Evolutionary conservation across 2,329 filamentous ascomycete species (phyloP), one percentile per base, ranked within the genome.

Genomic region (Xylaria hypoxylon): DNA sequence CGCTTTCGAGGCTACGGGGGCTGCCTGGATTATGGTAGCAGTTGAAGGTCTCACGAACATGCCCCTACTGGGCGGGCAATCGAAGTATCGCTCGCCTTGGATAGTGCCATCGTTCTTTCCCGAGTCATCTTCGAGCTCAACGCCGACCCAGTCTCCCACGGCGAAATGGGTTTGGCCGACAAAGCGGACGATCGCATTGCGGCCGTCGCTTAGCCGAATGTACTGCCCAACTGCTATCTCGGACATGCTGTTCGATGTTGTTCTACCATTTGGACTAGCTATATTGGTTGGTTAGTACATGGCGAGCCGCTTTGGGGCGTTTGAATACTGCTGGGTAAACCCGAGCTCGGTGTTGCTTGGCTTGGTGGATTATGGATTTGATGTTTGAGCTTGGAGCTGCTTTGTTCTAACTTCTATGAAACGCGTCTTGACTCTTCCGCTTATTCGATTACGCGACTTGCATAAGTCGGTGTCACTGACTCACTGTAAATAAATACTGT

Each of bases 61-160:
- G 76, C 89, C 89, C 70, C 84, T 84, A 45, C 84, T 93, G 88
- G 86, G 90, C 79, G 77, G 86, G 80, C 95, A 98, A 56, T 94
- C 89, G 74, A 97, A 98, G 78, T 98, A 98, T 22, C 93, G 85
- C 76, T 93, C 87, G 68, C 93, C 94, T 78, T 95, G 88, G 52
- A 98, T 93, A 62, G 92, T 91, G 70, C 95, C 95, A 84, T 98
- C 93, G 74, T 98, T 98, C 83, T 98, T 98, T 35, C 96, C 95
- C 22, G 86, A 88, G 59, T 90, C 84, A 52, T 93, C 91, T 59
- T 93, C 89, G 63, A 98, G 87, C 82, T 97, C 94, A 66, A 98
- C 87, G 70, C 95, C 95, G 65, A 97, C 85, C 93, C 94, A 98
- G 68, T 92, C 89, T 69, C 94, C 95, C 5, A 86, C 83, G 64